phyloP scores from a whole-genome alignment of 1,139 yeast genomes.

The Keqinozyma sinolaborantium region DNA sequence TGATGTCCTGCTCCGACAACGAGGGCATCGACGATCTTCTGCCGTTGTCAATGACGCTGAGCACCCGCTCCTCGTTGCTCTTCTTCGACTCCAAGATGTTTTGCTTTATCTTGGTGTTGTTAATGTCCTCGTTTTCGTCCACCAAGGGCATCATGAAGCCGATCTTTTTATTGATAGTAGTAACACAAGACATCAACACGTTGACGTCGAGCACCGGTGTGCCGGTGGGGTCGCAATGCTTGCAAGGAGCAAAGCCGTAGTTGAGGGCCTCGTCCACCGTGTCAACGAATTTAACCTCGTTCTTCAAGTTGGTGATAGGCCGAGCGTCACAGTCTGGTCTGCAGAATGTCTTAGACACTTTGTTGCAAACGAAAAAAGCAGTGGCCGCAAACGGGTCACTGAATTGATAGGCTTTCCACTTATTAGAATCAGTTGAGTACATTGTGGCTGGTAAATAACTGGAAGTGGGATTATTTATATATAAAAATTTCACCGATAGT shows the following conservation, averaged over 20 bases:
- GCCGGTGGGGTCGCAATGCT: slow-evolving; percentile 44
- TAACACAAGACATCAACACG: slow-evolving; percentile 57
- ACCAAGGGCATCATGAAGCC: slow-evolving; percentile 54
- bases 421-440: slow-evolving; percentile 44
- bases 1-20: slow-evolving; percentile 15
- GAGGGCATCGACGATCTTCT: slow-evolving; percentile 29
- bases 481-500: background rate
- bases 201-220: slow-evolving; percentile 46
- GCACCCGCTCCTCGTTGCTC: slow-evolving; percentile 23
- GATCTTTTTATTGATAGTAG: slow-evolving; percentile 50
- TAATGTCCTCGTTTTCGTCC: slow-evolving; percentile 44
- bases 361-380: slow-evolving; percentile 50
- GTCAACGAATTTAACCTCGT: slow-evolving; percentile 44
- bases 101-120: slow-evolving; percentile 36
- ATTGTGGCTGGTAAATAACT: slow-evolving; percentile 4
- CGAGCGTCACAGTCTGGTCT: slow-evolving; percentile 67
- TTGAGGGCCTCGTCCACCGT: slow-evolving; percentile 39
- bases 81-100: slow-evolving; percentile 32
- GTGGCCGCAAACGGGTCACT: slow-evolving; percentile 66
- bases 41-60: slow-evolving; percentile 19
- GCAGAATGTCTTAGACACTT: slow-evolving; percentile 41
- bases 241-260: slow-evolving; percentile 50
- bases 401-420: slow-evolving; percentile 66
- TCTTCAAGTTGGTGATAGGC: slow-evolving; percentile 39
- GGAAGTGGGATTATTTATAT: background rate